Evolutionary conservation across 495 filamentous ascomycete species (phyloP).

Genomic region (Podospora fimiseda): DNA sequence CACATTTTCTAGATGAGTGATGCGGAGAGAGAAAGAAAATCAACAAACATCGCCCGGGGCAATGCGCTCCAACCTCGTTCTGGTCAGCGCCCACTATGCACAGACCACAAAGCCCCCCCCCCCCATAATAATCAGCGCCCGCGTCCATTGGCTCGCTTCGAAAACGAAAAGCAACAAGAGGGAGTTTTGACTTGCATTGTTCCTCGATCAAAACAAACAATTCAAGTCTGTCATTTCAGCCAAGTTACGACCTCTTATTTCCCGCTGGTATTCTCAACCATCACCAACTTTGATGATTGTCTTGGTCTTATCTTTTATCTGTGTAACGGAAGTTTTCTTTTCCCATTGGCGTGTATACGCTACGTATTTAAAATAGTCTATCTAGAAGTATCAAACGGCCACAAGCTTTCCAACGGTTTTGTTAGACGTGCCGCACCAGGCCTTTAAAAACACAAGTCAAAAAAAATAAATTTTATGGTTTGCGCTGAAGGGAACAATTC

Average conservation of each 20-base stretch:
- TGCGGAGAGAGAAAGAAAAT: slow-evolving; percentile 29
- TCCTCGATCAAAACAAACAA: slow-evolving; percentile 9
- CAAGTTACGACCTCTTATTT: not conserved
- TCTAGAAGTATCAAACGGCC: too few species aligned
- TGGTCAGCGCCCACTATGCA: slow-evolving; percentile 18
- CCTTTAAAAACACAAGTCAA: too few species aligned
- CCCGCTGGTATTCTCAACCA: not conserved
- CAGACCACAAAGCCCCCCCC: slow-evolving; percentile 15
- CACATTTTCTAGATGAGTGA: slow-evolving; percentile 17
- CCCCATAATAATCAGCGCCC: not conserved
- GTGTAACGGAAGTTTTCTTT: too few species aligned
- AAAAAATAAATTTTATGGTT: too few species aligned
- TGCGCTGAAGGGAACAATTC: too few species aligned
- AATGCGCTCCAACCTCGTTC: slow-evolving; percentile 25
- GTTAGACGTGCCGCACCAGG: too few species aligned
- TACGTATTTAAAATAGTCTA: too few species aligned
- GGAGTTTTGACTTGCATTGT: not conserved
- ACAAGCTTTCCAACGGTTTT: too few species aligned
- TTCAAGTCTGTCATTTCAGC: not conserved
- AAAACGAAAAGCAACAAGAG: slow-evolving; percentile 12
- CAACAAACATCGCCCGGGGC: slow-evolving; percentile 30
- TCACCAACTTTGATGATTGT: too few species aligned
- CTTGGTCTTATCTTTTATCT: too few species aligned
- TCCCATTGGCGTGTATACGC: too few species aligned
- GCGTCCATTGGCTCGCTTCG: slow-evolving; percentile 22